Base-by-base conservation (phyloP, 148 eudicot species). In the Vaccinium vitisidaea region DNA sequence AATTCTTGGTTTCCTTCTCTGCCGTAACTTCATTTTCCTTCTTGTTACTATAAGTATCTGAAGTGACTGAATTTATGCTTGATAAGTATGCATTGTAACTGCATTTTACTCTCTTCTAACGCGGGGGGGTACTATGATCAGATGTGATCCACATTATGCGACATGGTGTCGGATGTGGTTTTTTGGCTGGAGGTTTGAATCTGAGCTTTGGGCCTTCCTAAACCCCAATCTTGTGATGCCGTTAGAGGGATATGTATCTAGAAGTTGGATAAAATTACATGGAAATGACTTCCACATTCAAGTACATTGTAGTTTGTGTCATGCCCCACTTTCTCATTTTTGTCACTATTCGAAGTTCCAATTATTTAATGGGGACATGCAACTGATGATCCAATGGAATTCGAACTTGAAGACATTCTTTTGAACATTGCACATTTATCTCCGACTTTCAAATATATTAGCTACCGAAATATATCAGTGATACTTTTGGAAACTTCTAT, bases 1-100 rank as follows among this genome's bases (percentile, higher is more conserved):
- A 92, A 85, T 39, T 36, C 67, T 83, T 48, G 67, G 82, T 5
- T 56, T 82, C 43, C 50, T 46, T 67, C 32, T 48, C 39, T 81
- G 19, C 75, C 14, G 46, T 27, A 39, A 49, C 76, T 65, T 70
- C 8, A 39, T 70, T 61, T 46, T 71, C 43, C 74, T 69, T 30
- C 39, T 69, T 69, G 74, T 30, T 27, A 12, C 74, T 69, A 1
- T 27, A 30, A 27, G 39, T 12, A 69, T 69, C 16, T 69, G 32
- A 27, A 30, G 74, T 27, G 27, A 69, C 74, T 30, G 43, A 8
- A 27, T 69, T 27, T 13, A 30, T 69, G 74, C 16, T 69, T 69
- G 74, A 27, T 30, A 69, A 69, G 43, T 67, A 67, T 11, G 36
- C 36, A 27, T 23, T 3, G 55, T 63, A 80, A 63, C 83, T 43